Conservation (phyloP, 2,329 filamentous ascomycete species). For the Beauveria varroae region DNA sequence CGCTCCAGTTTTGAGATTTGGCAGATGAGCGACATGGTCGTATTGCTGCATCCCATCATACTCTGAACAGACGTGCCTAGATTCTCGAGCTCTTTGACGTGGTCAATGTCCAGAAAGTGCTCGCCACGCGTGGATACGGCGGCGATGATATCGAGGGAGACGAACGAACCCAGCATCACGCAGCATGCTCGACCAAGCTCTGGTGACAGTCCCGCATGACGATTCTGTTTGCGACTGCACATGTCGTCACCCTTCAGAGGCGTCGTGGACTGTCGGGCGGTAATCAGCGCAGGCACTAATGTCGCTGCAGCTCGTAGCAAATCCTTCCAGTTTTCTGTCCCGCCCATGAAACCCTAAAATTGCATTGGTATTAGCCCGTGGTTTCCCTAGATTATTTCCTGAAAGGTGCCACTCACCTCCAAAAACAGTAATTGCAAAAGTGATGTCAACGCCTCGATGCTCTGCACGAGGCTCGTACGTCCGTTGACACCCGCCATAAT, state of each 20-base stretch:
- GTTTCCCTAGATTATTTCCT: too few species aligned
- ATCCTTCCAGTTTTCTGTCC: neutral
- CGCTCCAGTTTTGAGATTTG: too few species aligned
- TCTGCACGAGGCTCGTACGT: neutral
- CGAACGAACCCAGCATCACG: neutral
- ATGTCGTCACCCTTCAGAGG: neutral
- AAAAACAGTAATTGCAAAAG: neutral
- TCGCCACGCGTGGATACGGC: too few species aligned
- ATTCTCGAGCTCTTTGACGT: too few species aligned
- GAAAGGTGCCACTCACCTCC: neutral
- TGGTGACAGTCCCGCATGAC: neutral
- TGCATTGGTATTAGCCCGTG: too few species aligned
- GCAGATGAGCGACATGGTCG: too few species aligned
- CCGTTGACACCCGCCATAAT: neutral
- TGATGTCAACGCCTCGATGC: neutral
- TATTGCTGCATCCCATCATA: too few species aligned
- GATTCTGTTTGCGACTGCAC: neutral
- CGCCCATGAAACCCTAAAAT: neutral
- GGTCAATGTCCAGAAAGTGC: too few species aligned
- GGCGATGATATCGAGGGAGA: too few species aligned
- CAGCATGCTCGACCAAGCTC: neutral
- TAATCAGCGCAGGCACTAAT: neutral
- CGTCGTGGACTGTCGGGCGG: neutral
- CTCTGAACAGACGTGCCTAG: too few species aligned
- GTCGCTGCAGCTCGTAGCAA: neutral